Base-by-base conservation (phyloP, 2,329 filamentous ascomycete species). In the Fusarium sp. region DNA sequence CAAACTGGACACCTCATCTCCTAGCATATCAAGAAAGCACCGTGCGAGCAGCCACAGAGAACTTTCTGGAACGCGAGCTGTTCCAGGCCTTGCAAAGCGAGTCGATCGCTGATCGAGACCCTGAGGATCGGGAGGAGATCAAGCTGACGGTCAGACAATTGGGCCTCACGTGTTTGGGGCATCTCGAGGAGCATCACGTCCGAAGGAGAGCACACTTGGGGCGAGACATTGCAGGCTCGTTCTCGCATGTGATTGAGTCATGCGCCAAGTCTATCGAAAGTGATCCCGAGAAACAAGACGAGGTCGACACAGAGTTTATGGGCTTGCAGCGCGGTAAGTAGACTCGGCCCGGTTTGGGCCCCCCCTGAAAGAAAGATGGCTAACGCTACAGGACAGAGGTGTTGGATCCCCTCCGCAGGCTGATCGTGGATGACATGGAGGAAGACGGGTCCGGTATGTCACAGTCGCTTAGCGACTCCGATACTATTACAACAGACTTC, bases 391-490 rank as follows among this genome's bases (percentile, higher is more conserved):
- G 48, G 16, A 50, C 65, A 84, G 82, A 83, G 31, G 83, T 89
- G 5, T 69, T 87, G 14, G 85, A 86, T 16, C 78, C 83, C n/a
- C 85, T 94, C 76, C 85, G 84, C 41, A 84, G 83, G 57, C 81
- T 92, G n/a, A 84, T 88, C 50, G 85, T 90, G 18, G 89, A 91
- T 58, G 87, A 90, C 68, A 78, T 89, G 65, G 89, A 91, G 70
- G 89, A 91, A 62, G 89, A 91, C 64, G 88, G 83, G 75, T 90
- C 89, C 74, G 89, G 89, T 90, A 88, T 83, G 88, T 87, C 77
- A 60, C 75, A 76, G 72, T 76, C 77, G 65, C 68, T 77, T 64
- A 75, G 78, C 71, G 74, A 76, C 68, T 77, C 69, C 65, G 76
- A 77, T 64, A 74, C 76, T 71, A 76, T 72, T 41, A 79, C 65